Conservation (phyloP, 352 stramenopile species). For the Phytophthora cactorum region DNA sequence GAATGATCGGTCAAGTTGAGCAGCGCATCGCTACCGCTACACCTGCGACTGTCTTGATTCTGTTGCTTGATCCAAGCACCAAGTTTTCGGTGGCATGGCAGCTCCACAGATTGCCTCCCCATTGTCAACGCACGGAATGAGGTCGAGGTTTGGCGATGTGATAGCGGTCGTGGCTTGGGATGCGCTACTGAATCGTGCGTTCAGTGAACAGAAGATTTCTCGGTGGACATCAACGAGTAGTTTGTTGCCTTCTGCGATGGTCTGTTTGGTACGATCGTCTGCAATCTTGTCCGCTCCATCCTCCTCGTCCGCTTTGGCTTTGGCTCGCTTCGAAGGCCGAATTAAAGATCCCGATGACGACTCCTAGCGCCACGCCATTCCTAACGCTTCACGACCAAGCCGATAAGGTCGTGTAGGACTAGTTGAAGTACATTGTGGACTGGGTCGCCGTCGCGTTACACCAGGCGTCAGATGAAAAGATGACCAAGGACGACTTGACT, state of each 20-base stretch:
- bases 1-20: slow-evolving; percentile 1
- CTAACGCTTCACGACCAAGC: not conserved
- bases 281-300: not conserved
- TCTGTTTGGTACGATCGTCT: not conserved
- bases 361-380: not conserved
- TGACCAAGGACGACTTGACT: not conserved
- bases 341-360: not conserved
- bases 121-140: not conserved
- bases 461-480: not conserved
- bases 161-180: not conserved
- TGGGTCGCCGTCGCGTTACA: not conserved
- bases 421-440: not conserved
- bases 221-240: not conserved
- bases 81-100: not conserved
- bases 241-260: not conserved
- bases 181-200: not conserved
- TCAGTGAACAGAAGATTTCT: not conserved
- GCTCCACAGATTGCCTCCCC: not conserved
- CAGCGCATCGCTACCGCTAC: not conserved
- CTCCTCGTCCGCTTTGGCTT: not conserved
- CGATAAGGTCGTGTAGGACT: not conserved
- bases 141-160: not conserved
- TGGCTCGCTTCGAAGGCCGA: too few species aligned
- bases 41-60: not conserved
- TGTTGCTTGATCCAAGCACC: not conserved